These are phyloP conservation scores for Kalmanozyma brasiliensis DNA, from an alignment of 1,284 basidiomycete genomes.

Conservation along the genomic window DNA sequence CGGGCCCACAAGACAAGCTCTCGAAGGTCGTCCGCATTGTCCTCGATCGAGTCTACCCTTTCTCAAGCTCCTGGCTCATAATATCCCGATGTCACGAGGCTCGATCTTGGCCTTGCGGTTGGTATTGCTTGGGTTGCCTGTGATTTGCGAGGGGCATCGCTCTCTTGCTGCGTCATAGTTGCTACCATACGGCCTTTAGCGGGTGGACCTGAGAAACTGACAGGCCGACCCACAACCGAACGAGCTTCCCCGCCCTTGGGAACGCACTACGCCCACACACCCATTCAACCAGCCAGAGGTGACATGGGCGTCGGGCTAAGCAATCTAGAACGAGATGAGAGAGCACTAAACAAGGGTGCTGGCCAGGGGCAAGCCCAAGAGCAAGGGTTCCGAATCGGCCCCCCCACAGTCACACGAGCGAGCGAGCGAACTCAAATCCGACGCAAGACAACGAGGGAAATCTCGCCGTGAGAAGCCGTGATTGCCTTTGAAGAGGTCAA, in stretches of 20 bases:
- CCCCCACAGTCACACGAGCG: conserved; percentile 25
- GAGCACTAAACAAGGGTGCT: conserved; percentile 11
- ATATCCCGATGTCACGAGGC: too few species aligned
- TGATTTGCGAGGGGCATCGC: conserved; percentile 6
- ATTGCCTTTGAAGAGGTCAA: too few species aligned
- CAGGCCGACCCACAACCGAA: conserved; percentile 12
- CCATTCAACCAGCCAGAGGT: neutral
- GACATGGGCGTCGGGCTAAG: conserved; percentile 35
- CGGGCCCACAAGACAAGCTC: too few species aligned
- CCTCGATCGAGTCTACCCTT: too few species aligned
- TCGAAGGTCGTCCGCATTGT: too few species aligned
- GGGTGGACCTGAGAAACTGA: neutral
- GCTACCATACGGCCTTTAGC: too few species aligned
- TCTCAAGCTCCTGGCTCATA: too few species aligned
- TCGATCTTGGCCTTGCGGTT: too few species aligned
- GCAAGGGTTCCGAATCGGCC: neutral
- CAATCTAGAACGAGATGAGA: conserved; percentile 25
- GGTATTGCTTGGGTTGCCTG: too few species aligned
- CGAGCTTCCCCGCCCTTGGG: conserved; percentile 15
- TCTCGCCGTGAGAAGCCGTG: too few species aligned
- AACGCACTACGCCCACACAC: neutral
- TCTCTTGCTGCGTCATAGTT: conserved; percentile 5
- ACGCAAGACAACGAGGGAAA: conserved; percentile 7
- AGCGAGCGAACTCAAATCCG: neutral
- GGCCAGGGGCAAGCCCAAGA: too few species aligned